Evolutionary conservation across 257 asterid species (phyloP), one percentile per base, ranked within the genome.

Genomic region (Prunella vulgaris): DNA sequence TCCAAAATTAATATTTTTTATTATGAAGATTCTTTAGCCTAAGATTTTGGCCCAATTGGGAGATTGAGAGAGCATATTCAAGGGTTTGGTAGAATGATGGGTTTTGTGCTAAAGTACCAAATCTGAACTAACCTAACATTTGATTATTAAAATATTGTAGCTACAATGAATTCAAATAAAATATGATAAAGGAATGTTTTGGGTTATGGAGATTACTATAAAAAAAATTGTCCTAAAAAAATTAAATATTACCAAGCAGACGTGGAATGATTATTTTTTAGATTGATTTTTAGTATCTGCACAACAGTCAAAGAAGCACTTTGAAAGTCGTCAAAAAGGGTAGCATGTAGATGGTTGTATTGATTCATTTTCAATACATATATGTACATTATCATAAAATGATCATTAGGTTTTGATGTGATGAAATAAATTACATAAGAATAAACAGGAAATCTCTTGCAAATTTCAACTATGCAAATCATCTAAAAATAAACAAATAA

Each of bases 11-110:
- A 73, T 21, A 18, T 7, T 52, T 52, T 42, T 12, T 7, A 60
- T 37, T 42, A 14, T 35, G 40, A 40, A 68, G 70, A 22, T 75
- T 20, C 74, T 32, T 35, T 54, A 15, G 44, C 71, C 74, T 42
- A 77, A 77, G 78, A 70, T 42, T 74, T 68, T 59, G 79, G 82
- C 76, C 81, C 66, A 75, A 62, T 68, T 44, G 60, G 68, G 67
- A 42, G 38, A 60, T 60, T 66, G 76, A 60, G 51, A 35, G 75
- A 59, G 71, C 75, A 40, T 22, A 64, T 74, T 69, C 69, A 76
- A 66, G 79, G 71, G 77, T 61, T 77, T 76, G 81, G 74, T 76
- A 69, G 74, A 74, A 84, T 83, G 83, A 83, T 83, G 86, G 80
- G 71, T 62, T 71, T 69, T 62, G 59, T 80, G 75, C 64, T 64